These are phyloP conservation scores for Diaporthe citriasiana DNA, from an alignment of 2,329 filamentous ascomycete genomes.

Conservation along the genomic window DNA sequence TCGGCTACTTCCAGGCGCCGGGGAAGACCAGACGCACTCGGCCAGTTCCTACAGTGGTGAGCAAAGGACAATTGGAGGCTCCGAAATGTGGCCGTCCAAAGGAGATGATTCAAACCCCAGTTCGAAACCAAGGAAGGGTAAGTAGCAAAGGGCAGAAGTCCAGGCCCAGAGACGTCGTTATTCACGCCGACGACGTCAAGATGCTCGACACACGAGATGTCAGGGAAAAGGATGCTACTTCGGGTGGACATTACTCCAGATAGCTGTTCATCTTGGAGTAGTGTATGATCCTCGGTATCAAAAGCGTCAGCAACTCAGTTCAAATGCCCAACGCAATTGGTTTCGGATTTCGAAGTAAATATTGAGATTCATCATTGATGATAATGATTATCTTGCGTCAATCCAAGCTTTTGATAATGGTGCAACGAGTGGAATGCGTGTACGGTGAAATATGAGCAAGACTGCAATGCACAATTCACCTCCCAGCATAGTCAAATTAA, in stretches of 20 bases:
- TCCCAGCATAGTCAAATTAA: background rate
- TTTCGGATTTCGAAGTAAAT: background rate
- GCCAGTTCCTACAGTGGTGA: conserved; percentile 1
- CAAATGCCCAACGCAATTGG: background rate
- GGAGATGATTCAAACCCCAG: background rate
- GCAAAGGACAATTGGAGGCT: conserved; percentile 28
- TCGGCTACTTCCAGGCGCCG: background rate
- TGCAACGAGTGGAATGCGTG: background rate
- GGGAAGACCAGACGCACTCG: background rate
- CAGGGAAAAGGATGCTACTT: background rate
- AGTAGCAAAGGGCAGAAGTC: background rate
- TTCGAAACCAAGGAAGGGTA: conserved; percentile 15
- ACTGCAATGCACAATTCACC: too few species aligned
- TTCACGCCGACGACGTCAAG: conserved; percentile 4
- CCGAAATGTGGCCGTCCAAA: conserved; percentile 26
- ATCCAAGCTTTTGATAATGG: background rate
- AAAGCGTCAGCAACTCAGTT: background rate
- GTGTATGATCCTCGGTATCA: background rate
- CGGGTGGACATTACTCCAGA: background rate
- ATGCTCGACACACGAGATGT: background rate
- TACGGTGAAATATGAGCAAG: background rate
- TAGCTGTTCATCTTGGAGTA: conserved; percentile 20
- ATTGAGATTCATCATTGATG: background rate
- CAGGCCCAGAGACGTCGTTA: background rate
- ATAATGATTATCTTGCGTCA: background rate